Evolutionary conservation across 1,284 basidiomycete genomes (phyloP).

Genomic region (Boletus semigastroideus): DNA sequence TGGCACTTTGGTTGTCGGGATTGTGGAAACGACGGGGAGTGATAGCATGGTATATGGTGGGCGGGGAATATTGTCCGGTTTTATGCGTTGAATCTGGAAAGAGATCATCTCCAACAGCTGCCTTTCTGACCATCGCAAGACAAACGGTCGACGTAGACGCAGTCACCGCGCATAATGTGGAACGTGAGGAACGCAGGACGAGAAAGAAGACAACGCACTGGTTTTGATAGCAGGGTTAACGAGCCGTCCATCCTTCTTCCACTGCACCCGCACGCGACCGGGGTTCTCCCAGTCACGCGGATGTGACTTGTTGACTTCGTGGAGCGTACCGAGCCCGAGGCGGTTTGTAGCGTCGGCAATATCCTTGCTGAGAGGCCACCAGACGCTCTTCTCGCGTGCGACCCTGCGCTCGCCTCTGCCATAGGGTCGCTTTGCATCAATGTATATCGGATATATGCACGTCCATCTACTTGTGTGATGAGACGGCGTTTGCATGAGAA

Average conservation of each 20-base stretch:
- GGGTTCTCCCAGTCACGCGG: conserved; percentile 98
- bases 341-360: conserved; percentile 82
- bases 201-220: conserved; percentile 53
- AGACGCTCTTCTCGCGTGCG: conserved; percentile 76
- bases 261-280: conserved; percentile 87
- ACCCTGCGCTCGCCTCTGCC: conserved; percentile 82
- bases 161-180: not conserved
- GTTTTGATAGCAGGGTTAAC: conserved; percentile 75
- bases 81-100: conserved; percentile 69
- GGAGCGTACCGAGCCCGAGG: conserved; percentile 77
- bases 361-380: conserved; percentile 93
- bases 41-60: conserved; percentile 51
- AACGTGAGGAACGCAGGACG: conserved; percentile 1
- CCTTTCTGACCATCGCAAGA: conserved; percentile 58
- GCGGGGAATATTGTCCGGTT: conserved; percentile 70
- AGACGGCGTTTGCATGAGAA: not conserved
- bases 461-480: conserved; percentile 68
- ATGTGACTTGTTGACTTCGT: conserved; percentile 88
- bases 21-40: conserved; percentile 12
- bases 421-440: conserved; percentile 92
- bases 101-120: conserved; percentile 78
- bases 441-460: conserved; percentile 94
- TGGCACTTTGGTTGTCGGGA: conserved; percentile 30
- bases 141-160: not conserved
- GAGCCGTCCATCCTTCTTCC: conserved; percentile 78